Percentiles rank a stretch among this genome's conserved stretches.
phyloP scores from a whole-genome alignment of 352 stramenopile species.

The Hyaloperonospora arabidopsidis region DNA sequence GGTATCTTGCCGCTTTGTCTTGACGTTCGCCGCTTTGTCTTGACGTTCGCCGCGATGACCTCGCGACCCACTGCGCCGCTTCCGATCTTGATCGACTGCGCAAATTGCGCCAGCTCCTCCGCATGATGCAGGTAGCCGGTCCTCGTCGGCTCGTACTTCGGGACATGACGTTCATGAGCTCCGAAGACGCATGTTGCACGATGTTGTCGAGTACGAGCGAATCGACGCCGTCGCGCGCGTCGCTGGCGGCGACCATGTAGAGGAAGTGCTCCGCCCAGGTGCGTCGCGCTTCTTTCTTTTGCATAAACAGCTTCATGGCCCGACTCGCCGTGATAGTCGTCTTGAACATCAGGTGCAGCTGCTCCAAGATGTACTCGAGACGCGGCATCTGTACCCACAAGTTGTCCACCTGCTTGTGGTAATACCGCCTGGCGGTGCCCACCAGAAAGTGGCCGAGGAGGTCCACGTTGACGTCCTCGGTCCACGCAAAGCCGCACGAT shows the following conservation, averaged over 20 bases:
- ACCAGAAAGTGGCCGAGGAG: no score
- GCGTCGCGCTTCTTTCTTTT: background rate
- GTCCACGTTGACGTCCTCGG: no score
- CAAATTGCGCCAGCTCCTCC: slow-evolving; percentile 2
- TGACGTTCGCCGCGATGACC: no score
- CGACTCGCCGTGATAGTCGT: slow-evolving; percentile 2
- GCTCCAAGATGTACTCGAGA: slow-evolving; percentile 5
- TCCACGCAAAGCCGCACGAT: no score
- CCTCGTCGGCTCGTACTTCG: slow-evolving; percentile 1
- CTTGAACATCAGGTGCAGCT: slow-evolving; percentile 1
- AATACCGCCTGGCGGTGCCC: no score
- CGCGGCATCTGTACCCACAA: background rate
- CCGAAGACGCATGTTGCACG: no score
- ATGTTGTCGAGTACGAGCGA: slow-evolving; percentile 6
- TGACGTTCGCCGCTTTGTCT: no score
- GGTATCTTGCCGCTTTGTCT: no score
- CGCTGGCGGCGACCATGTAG: background rate
- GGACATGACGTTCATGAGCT: no score
- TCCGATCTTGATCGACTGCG: background rate
- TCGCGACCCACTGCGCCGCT: background rate
- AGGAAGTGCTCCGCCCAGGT: slow-evolving; percentile 5
- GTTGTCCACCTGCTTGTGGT: no score
- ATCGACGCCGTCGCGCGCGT: background rate
- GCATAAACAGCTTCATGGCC: slow-evolving; percentile 3
- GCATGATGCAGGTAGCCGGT: slow-evolving; percentile 2